These are phyloP conservation scores for Scytalidium sp. DNA, from an alignment of 2,329 filamentous ascomycete genomes.

Conservation along the genomic window DNA sequence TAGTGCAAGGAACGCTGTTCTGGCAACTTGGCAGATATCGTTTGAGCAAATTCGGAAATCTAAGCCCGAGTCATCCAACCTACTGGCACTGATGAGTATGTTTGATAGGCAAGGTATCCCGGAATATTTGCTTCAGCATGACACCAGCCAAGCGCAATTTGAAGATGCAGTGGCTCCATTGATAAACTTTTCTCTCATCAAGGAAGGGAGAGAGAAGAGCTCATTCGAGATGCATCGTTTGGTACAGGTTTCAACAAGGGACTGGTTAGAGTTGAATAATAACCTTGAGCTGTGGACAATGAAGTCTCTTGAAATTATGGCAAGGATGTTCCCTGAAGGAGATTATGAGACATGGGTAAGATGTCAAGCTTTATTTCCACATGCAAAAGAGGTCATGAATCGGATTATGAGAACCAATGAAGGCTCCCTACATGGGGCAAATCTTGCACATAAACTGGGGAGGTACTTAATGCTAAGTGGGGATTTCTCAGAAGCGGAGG, in stretches of 20 bases:
- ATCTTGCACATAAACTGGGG: no score
- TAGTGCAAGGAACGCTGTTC: no score
- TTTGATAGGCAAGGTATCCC: conserved; percentile 21
- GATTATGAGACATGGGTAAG: background rate
- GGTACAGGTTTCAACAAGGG: conserved; percentile 1
- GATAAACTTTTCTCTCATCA: background rate
- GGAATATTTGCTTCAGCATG: conserved; percentile 10
- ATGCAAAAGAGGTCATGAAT: background rate
- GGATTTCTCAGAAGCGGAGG: background rate
- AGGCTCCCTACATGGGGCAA: no score
- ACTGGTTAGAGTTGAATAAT: conserved; percentile 1
- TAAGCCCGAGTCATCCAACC: no score
- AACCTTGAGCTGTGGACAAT: background rate
- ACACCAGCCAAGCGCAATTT: conserved; percentile 18
- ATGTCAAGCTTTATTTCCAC: background rate
- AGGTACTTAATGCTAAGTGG: no score
- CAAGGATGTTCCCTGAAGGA: background rate
- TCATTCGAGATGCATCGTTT: conserved; percentile 3
- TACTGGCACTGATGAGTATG: conserved; percentile 18
- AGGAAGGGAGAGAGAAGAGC: background rate
- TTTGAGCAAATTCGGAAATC: no score
- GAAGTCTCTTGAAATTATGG: background rate
- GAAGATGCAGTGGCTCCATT: conserved; percentile 30
- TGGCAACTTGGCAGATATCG: no score
- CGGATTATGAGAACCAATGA: no score